Conservation (phyloP, 1,284 basidiomycete species). For the Tilletia setariae region DNA sequence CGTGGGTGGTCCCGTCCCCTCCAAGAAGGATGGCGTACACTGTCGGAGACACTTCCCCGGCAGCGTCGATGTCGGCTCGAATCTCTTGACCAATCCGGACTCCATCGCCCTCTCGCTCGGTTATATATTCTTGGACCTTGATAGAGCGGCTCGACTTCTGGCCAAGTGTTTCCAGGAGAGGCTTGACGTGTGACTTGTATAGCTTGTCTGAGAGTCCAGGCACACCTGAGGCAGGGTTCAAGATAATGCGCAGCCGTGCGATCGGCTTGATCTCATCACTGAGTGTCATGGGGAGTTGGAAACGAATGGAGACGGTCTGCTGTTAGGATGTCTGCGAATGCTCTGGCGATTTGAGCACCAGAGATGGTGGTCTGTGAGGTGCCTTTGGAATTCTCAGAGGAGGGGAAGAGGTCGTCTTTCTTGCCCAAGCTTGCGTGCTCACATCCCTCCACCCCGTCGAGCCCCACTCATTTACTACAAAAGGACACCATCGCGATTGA, state of each 20-base stretch:
- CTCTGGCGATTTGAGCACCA: no score
- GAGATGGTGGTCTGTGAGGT: no score
- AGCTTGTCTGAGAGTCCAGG: background rate
- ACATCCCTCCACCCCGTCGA: no score
- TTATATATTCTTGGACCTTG: conserved; percentile 9
- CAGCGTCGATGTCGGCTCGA: background rate
- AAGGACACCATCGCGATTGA: no score
- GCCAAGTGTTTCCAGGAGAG: background rate
- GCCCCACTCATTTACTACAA: no score
- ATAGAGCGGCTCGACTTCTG: background rate
- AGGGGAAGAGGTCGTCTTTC: no score
- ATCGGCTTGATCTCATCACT: no score
- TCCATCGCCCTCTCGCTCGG: conserved; percentile 24
- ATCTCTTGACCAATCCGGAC: conserved; percentile 24
- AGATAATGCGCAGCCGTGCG: conserved; percentile 4
- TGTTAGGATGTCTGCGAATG: no score
- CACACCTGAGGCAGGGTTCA: conserved; percentile 19
- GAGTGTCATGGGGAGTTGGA: no score
- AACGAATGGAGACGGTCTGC: no score
- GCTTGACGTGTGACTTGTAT: background rate
- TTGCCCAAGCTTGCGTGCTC: no score
- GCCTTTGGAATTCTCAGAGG: no score
- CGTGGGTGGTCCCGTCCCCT: conserved; percentile 54
- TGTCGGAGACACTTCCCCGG: conserved; percentile 55
- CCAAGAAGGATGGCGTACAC: conserved; percentile 44